These are phyloP conservation scores for Pythium aquatile DNA, from an alignment of 352 stramenopile genomes.

Conservation along the genomic window DNA sequence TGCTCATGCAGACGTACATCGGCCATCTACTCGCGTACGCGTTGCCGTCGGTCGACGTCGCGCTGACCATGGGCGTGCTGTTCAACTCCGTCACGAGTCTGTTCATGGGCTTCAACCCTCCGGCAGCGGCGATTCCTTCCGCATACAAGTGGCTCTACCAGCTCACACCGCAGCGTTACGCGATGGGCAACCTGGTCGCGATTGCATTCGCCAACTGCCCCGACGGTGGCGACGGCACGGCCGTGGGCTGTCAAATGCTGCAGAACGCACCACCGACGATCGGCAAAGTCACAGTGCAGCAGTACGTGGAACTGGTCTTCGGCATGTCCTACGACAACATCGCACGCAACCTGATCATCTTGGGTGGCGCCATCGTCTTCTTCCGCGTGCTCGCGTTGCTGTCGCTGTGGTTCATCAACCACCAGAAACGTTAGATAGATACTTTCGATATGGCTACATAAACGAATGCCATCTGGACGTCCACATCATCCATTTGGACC, in stretches of 20 bases:
- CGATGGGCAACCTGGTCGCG: constrained; percentile 14
- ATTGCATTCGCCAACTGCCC: constrained; percentile 24
- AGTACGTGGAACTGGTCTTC: constrained; percentile 28
- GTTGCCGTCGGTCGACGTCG: constrained; percentile 26
- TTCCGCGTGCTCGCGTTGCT: constrained; percentile 29
- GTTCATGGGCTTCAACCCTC: constrained; percentile 71
- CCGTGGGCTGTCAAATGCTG: constrained; percentile 16
- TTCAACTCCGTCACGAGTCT: constrained; percentile 68
- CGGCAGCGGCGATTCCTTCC: constrained; percentile 37
- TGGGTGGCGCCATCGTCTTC: constrained; percentile 22
- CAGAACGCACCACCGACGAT: constrained; percentile 8
- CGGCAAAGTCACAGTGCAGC: constrained; percentile 20
- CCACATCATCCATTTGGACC: neutral
- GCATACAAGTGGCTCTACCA: constrained; percentile 58
- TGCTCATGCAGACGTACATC: constrained; percentile 35
- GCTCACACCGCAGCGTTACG: constrained; percentile 33
- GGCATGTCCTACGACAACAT: constrained; percentile 28
- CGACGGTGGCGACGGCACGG: neutral
- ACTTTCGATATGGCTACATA: neutral
- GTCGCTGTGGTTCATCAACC: constrained; percentile 25
- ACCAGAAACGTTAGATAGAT: constrained; percentile 27
- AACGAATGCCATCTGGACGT: neutral
- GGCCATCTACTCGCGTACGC: constrained; percentile 27
- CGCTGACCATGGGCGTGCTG: constrained; percentile 28
- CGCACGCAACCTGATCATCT: constrained; percentile 9